phyloP scores from a whole-genome alignment of 176 grass and related monocot genomes.

The Tuctoria greenei region DNA sequence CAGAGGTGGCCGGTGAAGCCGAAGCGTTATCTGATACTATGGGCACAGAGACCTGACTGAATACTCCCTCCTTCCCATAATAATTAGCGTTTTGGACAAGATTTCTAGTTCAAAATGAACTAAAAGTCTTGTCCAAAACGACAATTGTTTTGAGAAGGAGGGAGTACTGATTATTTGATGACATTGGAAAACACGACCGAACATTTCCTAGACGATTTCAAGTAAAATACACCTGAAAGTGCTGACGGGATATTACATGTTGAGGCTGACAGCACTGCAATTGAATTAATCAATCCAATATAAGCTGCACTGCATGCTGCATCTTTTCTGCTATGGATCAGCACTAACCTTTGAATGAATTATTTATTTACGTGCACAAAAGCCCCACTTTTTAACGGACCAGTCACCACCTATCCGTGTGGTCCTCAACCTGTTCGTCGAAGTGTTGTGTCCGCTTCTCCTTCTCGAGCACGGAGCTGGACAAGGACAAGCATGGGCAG shows the following conservation, averaged over 20 bases:
- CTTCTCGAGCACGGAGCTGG: background rate
- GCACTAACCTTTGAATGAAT: background rate
- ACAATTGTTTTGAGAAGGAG: too few species aligned
- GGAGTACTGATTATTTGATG: too few species aligned
- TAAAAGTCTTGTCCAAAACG: too few species aligned
- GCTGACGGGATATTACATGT: background rate
- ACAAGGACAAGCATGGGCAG: conserved; percentile 14
- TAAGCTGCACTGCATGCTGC: conserved; percentile 3
- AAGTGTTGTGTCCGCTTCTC: conserved; percentile 24
- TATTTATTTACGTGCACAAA: background rate
- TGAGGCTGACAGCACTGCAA: background rate
- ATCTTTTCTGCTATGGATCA: too few species aligned
- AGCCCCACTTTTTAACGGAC: background rate
- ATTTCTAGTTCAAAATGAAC: too few species aligned
- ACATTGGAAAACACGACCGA: background rate
- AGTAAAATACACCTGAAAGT: background rate
- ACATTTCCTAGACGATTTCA: background rate
- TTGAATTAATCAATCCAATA: too few species aligned
- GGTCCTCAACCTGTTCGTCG: background rate
- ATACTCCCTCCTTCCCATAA: too few species aligned
- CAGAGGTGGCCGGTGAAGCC: background rate
- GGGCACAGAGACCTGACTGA: too few species aligned
- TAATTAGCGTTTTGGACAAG: too few species aligned
- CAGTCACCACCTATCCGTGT: conserved; percentile 25
- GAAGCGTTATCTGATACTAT: background rate